Base-by-base conservation (phyloP, 495 filamentous ascomycete species). In the Neurospora discreta region DNA sequence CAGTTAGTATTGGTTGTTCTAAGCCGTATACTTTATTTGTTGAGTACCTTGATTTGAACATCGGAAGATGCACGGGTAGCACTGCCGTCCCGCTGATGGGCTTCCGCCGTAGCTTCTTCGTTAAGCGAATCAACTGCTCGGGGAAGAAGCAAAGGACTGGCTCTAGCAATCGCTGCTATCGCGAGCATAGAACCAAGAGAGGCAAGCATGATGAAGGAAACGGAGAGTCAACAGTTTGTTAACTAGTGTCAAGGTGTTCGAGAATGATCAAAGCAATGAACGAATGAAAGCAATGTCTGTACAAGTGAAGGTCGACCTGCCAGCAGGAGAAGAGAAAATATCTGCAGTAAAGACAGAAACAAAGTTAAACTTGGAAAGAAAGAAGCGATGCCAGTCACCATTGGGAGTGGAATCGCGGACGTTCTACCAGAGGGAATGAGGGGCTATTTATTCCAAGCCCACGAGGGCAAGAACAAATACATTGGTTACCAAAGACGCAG, bases 51-150 rank as follows among this genome's bases (percentile, higher is more conserved):
- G 77, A 88, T 86, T 70, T 83, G 78, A 20, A 81, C 81, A 16
- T 80, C 71, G 40, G 84, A 83, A 65, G 86, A 82, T 2, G 85
- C 85, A 39, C 80, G 80, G 0, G 84, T 87, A 40, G 85, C 86
- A 30, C 78, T 82, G 68, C 77, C 74, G 71, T 87, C 85, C 15
- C 79, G 79, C 69, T 81, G 80, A 11, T 88, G 84, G 20, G 85
- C 85, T 73, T 87, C 85, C 13, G 82, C 82, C 44, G 82, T 83
- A 39, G 85, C 85, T 8, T 74, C 82, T 70, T 83, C 74, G 68
- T 87, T 75, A 10, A 87, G 80, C 6, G 81, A 76, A 26, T 77
- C 71, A 40, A 86, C 84, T 6, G 79, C 74, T 40, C 82, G 80
- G n/a, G 72, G 77, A 5, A 74, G 77, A 5, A 74, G 43, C 46